Base-by-base conservation (phyloP, 1,284 basidiomycete species). In the Erythrobasidium hasegawianum region DNA sequence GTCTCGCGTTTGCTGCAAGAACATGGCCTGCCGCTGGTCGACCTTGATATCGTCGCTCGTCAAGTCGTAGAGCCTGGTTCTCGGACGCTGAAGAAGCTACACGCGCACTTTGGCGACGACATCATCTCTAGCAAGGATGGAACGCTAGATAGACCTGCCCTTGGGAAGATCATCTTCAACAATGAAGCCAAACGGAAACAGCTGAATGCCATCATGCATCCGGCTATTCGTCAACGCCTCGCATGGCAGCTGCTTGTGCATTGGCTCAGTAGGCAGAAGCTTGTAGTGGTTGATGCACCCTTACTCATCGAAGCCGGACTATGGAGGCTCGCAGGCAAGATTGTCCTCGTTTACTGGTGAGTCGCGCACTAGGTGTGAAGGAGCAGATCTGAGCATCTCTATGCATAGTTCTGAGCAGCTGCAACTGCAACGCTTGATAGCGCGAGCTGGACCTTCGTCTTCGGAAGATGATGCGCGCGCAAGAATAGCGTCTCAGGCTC, bases 241-340 rank as follows among this genome's bases (percentile, higher is more conserved):
- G 76, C 87, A 14, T 84, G 83, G 82, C 80, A 80, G 62, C 81
- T 96, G 5, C 54, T 92, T 54, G 79, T 80, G 65, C 81, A 81
- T 70, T 98, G 95, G 93, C 61, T 92, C 39, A 78, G 76, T 27
- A 95, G 94, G 1, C 80, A 89, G 71, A 85, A 83, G 73, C 81
- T 87, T 59, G 90, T 89, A 68, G 82, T 98, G 1, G 79, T 97
- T 68, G 95, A 97, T 77, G 89, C 97, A 7, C 95, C 95, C n/a
- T 78, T 97, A 57, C 80, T 97, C 64, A 88, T 98, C 65, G 95
- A 98, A 77, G 87, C 90, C 0, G 87, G 87, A 0, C 76, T 97
- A 58, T 92, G 89, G 86, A 85, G 84, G 74, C 89, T 84, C 81
- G 89, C 94, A 62, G 92, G 87, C 1, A 83, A 84, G 71, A 84